These are phyloP conservation scores for Daldinia decipiens DNA, from an alignment of 495 filamentous ascomycete genomes.

Conservation along the genomic window DNA sequence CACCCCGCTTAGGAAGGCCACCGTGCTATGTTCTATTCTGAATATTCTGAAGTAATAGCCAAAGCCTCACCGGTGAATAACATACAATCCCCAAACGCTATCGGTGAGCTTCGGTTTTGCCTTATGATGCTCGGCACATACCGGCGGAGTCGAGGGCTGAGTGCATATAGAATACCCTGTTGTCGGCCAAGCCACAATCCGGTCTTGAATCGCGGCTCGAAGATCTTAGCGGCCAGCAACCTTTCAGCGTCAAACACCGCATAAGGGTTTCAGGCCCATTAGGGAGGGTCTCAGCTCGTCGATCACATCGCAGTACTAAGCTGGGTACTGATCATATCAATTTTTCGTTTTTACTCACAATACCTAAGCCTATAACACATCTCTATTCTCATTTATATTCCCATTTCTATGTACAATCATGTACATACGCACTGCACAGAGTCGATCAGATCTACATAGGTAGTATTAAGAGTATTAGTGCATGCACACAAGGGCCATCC, in stretches of 20 bases:
- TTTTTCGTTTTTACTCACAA: slow-evolving; percentile 2
- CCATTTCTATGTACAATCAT: neutral
- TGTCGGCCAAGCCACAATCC: slow-evolving; percentile 48
- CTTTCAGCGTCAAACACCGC: slow-evolving; percentile 40
- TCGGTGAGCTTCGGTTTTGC: neutral
- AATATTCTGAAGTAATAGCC: too few relatives aligned
- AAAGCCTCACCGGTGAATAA: neutral
- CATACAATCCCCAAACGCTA: neutral
- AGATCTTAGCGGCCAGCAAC: slow-evolving; percentile 30
- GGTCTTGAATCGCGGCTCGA: slow-evolving; percentile 45
- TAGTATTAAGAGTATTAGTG: slow-evolving; percentile 5
- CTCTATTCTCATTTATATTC: neutral
- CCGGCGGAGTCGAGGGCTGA: slow-evolving; percentile 29
- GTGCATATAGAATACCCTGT: slow-evolving; percentile 19
- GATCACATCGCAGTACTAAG: slow-evolving; percentile 3
- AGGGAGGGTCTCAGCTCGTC: slow-evolving; percentile 51
- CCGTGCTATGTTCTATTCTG: neutral
- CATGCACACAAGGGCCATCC: slow-evolving; percentile 11
- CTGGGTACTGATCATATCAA: slow-evolving; percentile 39
- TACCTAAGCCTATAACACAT: neutral
- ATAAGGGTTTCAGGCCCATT: slow-evolving; percentile 49
- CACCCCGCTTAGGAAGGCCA: neutral
- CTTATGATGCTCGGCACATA: slow-evolving; percentile 39
- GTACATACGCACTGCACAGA: neutral
- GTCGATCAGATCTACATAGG: slow-evolving; percentile 35